Conservation (phyloP, 306 rosid genomes). For the Trichosanthes cucumerina region DNA sequence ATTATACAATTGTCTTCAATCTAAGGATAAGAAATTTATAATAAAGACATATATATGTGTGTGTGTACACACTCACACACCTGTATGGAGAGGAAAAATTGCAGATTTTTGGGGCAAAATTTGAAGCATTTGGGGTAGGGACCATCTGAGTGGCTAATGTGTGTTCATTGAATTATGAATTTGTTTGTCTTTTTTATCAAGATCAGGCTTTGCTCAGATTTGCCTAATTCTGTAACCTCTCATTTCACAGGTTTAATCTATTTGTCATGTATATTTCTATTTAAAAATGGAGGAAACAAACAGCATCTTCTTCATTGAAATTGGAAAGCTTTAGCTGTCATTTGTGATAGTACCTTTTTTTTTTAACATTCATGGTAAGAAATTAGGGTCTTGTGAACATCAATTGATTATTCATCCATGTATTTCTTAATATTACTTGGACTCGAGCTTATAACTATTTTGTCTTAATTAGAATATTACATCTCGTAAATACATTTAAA, state of each 20-base stretch:
- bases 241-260: not conserved
- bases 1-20: not conserved
- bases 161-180: not conserved
- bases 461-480: no score
- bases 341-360: not conserved
- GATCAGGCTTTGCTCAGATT: not conserved
- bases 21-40: not conserved
- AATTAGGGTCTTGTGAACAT: not conserved
- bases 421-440: not conserved
- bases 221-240: not conserved
- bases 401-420: not conserved
- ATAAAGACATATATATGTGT: not conserved
- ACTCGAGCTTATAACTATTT: not conserved
- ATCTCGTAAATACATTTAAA: no score
- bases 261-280: not conserved
- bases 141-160: conserved; percentile 3
- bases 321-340: not conserved
- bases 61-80: not conserved
- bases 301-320: not conserved
- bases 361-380: not conserved
- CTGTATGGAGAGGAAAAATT: not conserved
- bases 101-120: not conserved
- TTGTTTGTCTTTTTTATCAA: not conserved
- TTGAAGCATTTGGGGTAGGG: conserved; percentile 8
- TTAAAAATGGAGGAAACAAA: not conserved